Evolutionary conservation across 495 filamentous ascomycete genomes (phyloP), one percentile per base, ranked within the genome.

Genomic region (Penicillium bialowiezense): DNA sequence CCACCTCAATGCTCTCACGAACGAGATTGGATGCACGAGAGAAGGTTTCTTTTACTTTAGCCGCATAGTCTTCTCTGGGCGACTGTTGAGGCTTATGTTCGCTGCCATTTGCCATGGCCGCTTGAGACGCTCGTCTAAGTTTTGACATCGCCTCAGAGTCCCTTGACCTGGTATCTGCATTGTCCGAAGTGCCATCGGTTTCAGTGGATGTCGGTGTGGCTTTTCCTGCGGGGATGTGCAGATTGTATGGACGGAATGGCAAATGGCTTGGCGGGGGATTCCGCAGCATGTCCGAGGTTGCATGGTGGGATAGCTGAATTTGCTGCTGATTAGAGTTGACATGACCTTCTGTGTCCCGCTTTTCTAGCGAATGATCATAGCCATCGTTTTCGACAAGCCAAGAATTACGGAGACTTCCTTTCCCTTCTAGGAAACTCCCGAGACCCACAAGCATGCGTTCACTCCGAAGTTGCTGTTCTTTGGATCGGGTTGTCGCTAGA

Each of bases 1-100:
- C 76, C 7, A 74, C 70, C 17, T 74, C 70, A 21, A 78, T 71
- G 10, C 73, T 65, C 50, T 79, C 73, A 18, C 77, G 65, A 33
- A 79, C 71, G 20, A 80, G 62, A 37, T 73, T 73, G 28, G 71
- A 63, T 15, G 77, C 78, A 31, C 69, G 65, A 6, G 58, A 61
- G 31, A 63, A 63, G 0, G 54, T 44, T n/a, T 54, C 43, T 19
- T 41, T 32, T 7, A 54, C 12, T 6, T 52, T 38, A 19, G 34
- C 23, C 12, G 28, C 19, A 19, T 58, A 47, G 20, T 31, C 32
- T 9, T 35, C 34, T 31, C 48, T 48, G 7, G 51, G 47, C 12
- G 41, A 33, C 24, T 19, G 34, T 17, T 43, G 34, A n/a, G 13
- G 15, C 19, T 17, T 20, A 8, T 42, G 18, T 15, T 43, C 37